These are phyloP conservation scores for Coprinellus aureogranulatus DNA, from an alignment of 768 basidiomycete genomes.

Conservation along the genomic window DNA sequence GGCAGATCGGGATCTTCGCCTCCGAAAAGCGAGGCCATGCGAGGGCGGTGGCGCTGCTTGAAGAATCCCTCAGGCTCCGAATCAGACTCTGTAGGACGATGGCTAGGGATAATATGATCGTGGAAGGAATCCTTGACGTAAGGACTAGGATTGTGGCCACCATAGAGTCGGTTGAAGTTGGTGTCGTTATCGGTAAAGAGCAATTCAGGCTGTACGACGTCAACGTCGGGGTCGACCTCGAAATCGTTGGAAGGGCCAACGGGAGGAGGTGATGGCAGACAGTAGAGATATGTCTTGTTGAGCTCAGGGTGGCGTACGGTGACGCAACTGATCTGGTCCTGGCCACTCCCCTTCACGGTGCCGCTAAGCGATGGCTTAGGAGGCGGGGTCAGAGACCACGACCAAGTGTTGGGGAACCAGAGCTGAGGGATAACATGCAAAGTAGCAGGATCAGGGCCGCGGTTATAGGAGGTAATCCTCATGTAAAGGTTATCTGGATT, in stretches of 20 bases:
- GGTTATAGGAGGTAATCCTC: conserved; percentile 94
- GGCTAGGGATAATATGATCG: conserved; percentile 88
- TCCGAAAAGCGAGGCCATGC: conserved; percentile 46
- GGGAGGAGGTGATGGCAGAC: conserved; percentile 89
- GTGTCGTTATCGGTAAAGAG: conserved; percentile 98
- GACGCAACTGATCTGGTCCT: conserved; percentile 56
- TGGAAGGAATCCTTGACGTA: conserved; percentile 98
- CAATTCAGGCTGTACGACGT: conserved; percentile 76
- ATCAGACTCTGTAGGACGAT: conserved; percentile 61
- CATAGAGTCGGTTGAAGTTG: conserved; percentile 89
- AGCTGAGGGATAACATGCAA: conserved; percentile 93
- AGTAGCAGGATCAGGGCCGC: conserved; percentile 91
- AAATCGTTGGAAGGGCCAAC: conserved; percentile 70
- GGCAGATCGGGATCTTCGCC: conserved; percentile 35
- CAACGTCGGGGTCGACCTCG: conserved; percentile 60
- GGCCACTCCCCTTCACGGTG: conserved; percentile 39
- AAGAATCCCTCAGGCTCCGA: conserved; percentile 45
- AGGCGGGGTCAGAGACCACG: conserved; percentile 76
- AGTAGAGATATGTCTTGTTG: conserved; percentile 79
- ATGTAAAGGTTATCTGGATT: conserved; percentile 84
- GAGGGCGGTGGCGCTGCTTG: conserved; percentile 46
- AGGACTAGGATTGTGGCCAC: conserved; percentile 75
- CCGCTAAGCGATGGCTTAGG: conserved; percentile 60
- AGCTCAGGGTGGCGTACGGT: conserved; percentile 72
- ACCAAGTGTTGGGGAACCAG: conserved; percentile 99